Evolutionary conservation across 371 early-diverging fungal species (phyloP).

Genomic region (Sporodiniella umbellata): DNA sequence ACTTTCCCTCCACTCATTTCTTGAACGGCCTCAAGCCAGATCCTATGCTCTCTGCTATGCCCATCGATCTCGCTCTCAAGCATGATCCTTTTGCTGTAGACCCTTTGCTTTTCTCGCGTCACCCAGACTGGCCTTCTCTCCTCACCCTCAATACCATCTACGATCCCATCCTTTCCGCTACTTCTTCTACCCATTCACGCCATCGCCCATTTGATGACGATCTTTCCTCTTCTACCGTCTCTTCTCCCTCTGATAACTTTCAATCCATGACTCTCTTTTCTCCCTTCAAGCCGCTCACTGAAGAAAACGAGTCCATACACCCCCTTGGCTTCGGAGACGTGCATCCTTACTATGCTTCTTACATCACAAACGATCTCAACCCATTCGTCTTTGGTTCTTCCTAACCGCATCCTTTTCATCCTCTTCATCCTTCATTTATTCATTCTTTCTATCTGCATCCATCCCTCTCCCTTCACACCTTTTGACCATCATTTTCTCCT

Average conservation of each 20-base stretch:
- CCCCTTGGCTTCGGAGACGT: too few species aligned
- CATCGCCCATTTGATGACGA: conserved; percentile 16
- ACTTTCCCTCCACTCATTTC: too few species aligned
- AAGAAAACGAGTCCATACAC: conserved; percentile 10
- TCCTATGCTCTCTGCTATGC: too few species aligned
- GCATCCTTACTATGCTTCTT: neutral
- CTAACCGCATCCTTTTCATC: conserved; percentile 2
- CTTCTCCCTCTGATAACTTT: conserved; percentile 28
- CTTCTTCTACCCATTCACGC: conserved; percentile 1
- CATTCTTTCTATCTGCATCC: too few species aligned
- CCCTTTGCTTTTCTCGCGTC: too few species aligned
- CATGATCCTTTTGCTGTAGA: too few species aligned
- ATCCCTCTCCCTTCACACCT: too few species aligned
- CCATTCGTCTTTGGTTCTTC: conserved; percentile 16
- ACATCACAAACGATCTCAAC: conserved; percentile 3
- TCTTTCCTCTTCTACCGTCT: conserved; percentile 24
- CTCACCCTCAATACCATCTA: too few species aligned
- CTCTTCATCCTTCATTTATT: conserved; percentile 5
- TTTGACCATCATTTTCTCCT: too few species aligned
- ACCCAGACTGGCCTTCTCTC: too few species aligned
- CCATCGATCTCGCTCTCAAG: too few species aligned
- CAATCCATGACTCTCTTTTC: conserved; percentile 31
- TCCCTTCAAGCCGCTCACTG: conserved; percentile 28
- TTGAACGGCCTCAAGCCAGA: too few species aligned
- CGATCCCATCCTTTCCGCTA: neutral